Base-by-base conservation (phyloP, 1,284 basidiomycete genomes). In the Rhodotorula sp. region DNA sequence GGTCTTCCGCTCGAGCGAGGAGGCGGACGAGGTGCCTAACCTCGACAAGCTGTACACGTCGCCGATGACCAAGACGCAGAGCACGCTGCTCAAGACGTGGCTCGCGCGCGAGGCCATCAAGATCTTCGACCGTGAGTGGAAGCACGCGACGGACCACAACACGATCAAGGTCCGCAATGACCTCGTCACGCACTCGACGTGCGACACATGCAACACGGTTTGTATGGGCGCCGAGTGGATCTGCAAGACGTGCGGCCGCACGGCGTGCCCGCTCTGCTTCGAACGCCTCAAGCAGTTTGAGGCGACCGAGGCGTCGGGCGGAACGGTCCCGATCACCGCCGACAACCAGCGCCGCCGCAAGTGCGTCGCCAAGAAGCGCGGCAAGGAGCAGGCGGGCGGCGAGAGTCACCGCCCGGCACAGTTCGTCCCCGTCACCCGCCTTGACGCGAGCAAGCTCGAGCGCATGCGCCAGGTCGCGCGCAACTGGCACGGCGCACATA, bases 181-280 rank as follows among this genome's bases (percentile, higher is more conserved):
- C 79, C 88, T 87, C 55, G 90, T 91, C 71, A 55, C 44, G 41
- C 61, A 44, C n/a, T 56, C 59, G 27, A 34, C 67, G 34, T 76
- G 72, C 66, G 70, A 72, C 51, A 69, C 69, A 12, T 76, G 75
- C 75, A 66, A 74, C 41, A 94, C 92, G 6, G 93, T 92, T 19
- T 88, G 97, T 70, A 95, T 97, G 81, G 90, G 90, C 7, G 89
- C 88, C 71, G 91, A 88, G 69, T 97, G 89, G 88, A 91, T 95
- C 86, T 97, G 94, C 81, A 86, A 88, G 27, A 81, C 87, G 29
- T 97, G 94, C 80, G 94, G 94, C 2, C 88, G 92, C 27, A 94
- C 96, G 81, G 89, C 90, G 29, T 97, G 94, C 80, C 84, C 88
- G 0, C 88, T 91, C 67, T 97, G 95, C 80, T 34, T 60, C 32